Percentiles rank a stretch among this genome's conserved stretches.
Evolutionary conservation across 495 filamentous ascomycete species (phyloP).

Genomic region (Oleoguttula mirabilis): DNA sequence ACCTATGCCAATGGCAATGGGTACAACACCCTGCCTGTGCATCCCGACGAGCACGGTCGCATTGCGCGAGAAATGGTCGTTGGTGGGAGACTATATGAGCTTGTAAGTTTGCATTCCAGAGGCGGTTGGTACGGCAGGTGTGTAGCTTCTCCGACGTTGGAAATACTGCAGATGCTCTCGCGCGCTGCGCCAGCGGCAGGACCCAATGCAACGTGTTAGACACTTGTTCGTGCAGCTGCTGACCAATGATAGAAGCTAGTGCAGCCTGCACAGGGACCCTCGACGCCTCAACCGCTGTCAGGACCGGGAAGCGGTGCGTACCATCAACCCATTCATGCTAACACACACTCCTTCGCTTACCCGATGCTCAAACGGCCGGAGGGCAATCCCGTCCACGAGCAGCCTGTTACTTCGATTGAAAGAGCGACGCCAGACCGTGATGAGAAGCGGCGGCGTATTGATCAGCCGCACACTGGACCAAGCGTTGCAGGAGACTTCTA

Average conservation of each 20-base stretch:
- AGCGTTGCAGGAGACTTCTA: too few relatives aligned
- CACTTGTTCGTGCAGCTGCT: neutral
- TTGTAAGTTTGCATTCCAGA: too few relatives aligned
- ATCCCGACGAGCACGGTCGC: neutral
- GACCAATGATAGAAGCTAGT: neutral
- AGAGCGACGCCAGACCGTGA: neutral
- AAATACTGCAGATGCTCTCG: neutral
- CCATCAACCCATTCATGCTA: neutral
- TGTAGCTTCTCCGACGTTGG: neutral
- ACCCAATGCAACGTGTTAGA: neutral
- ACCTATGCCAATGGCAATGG: neutral
- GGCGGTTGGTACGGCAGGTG: neutral
- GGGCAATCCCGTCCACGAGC: neutral
- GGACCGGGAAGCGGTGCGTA: neutral
- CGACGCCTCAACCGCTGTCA: neutral
- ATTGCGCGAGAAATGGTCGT: too few relatives aligned
- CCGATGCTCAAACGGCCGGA: neutral
- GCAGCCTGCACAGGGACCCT: neutral
- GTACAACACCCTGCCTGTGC: neutral
- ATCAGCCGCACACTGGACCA: too few relatives aligned
- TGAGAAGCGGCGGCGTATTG: too few relatives aligned
- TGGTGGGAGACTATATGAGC: too few relatives aligned
- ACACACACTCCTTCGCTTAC: neutral
- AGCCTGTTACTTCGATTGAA: conserved; percentile 1
- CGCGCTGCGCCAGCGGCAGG: neutral